Base-by-base conservation (phyloP, 768 basidiomycete genomes). In the Leccinellum rugosiceps region DNA sequence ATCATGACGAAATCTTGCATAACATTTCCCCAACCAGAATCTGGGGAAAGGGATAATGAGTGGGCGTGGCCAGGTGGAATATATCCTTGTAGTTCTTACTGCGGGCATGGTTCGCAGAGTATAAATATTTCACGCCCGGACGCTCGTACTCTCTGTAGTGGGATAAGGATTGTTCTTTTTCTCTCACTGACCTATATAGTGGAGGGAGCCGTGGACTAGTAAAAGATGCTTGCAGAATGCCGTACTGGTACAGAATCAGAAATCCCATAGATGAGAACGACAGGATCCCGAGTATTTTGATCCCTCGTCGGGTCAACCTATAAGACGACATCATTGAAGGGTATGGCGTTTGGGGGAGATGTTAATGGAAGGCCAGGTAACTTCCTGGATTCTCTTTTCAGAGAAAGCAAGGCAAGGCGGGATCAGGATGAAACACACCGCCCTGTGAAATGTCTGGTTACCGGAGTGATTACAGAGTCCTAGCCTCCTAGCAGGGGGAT, bases 31-130 rank as follows among this genome's bases (percentile, higher is more conserved):
- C 71, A 78, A 1, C 77, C 77, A 5, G 68, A 69, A 48, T 70
- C 77, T 77, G 47, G 17, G 50, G 23, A 34, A 21, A 9, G 30
- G 14, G 19, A 38, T 31, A 58, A 26, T 28, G n/a, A 8, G 52
- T 15, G 26, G 5, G 21, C n/a, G 4, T 9, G 13, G 2, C 19
- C 15, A 6, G n/a, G 35, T 14, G n/a, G 2, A 26, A n/a, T 10
- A 10, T 1, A 41, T 52, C 5, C 21, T 15, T 10, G 17, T 19
- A 25, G n/a, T 41, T 4, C 15, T 25, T 45, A 77, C 80, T 67
- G 52, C 69, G 66, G 0, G 67, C 75, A 62, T 83, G 80, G 56
- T 82, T 82, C 4, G 78, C 76, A 30, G 80, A 66, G 62, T 74
- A 80, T 5, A 85, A 64, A 58, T 78, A 84, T 56, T 74, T 77